These are phyloP conservation scores for Chaetothyriales sp. DNA, from an alignment of 2,329 filamentous ascomycete genomes.

Conservation along the genomic window DNA sequence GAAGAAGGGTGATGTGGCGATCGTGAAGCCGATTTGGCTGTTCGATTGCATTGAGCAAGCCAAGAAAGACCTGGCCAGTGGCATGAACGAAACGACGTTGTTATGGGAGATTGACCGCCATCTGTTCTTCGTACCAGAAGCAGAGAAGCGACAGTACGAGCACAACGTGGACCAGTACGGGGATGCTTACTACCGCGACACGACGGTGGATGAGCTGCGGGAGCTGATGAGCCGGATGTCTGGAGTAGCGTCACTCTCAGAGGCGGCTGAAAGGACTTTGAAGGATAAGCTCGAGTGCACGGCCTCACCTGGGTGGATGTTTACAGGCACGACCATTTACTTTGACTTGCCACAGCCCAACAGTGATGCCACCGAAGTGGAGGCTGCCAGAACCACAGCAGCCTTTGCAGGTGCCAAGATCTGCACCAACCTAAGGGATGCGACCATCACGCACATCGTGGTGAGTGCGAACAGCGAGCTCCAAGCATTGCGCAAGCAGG, in stretches of 20 bases:
- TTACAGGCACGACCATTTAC: slow-evolving; percentile 32
- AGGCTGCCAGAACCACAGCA: slow-evolving; percentile 42
- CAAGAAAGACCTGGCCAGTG: slow-evolving; percentile 36
- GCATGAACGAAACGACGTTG: slow-evolving; percentile 43
- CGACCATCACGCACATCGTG: slow-evolving; percentile 56
- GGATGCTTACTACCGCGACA: slow-evolving; percentile 68
- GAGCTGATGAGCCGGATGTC: slow-evolving; percentile 22
- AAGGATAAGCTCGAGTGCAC: slow-evolving; percentile 9
- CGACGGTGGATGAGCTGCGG: slow-evolving; percentile 46
- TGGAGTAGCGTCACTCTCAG: slow-evolving; percentile 15
- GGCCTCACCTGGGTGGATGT: slow-evolving; percentile 29
- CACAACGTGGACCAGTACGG: slow-evolving; percentile 59
- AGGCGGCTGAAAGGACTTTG: slow-evolving; percentile 20
- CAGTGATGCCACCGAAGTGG: slow-evolving; percentile 19
- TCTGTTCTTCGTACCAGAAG: slow-evolving; percentile 51
- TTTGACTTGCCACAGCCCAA: slow-evolving; percentile 21
- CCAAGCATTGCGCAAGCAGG: slow-evolving; percentile 19
- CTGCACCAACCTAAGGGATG: slow-evolving; percentile 35
- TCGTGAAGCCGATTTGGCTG: slow-evolving; percentile 70
- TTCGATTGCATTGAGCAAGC: slow-evolving; percentile 57
- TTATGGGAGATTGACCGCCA: slow-evolving; percentile 52
- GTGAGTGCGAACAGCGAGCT: slow-evolving; percentile 34
- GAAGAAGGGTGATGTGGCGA: slow-evolving; percentile 53
- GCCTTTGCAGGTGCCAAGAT: slow-evolving; percentile 54
- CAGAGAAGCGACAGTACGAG: slow-evolving; percentile 33